phyloP scores from a whole-genome alignment of 208 protist genomes.

The Porcisia hertigi region DNA sequence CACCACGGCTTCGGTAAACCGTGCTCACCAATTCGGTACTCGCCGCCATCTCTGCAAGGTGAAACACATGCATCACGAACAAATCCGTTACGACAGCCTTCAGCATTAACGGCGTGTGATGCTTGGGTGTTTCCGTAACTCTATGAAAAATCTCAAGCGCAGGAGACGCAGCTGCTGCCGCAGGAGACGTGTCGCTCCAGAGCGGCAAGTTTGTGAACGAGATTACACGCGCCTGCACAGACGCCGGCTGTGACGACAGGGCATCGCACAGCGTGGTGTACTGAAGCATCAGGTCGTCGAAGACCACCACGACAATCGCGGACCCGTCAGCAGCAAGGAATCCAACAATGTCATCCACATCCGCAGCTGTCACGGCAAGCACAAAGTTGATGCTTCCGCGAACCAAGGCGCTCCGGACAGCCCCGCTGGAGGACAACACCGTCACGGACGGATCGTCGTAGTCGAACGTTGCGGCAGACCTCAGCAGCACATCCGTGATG shows the following conservation, averaged over 20 bases:
- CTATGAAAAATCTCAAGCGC: slow-evolving; percentile 29
- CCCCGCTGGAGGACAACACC: neutral
- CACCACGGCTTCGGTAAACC: neutral
- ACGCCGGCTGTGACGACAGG: slow-evolving; percentile 13
- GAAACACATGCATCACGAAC: neutral
- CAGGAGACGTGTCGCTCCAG: slow-evolving; percentile 34
- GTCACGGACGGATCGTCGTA: neutral
- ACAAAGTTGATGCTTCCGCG: neutral
- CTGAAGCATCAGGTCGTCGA: slow-evolving; percentile 37
- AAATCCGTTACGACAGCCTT: neutral
- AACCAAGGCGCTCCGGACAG: neutral
- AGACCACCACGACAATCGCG: slow-evolving; percentile 31
- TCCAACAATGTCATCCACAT: slow-evolving; percentile 8
- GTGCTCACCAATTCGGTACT: neutral
- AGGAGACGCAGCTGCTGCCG: slow-evolving; percentile 1
- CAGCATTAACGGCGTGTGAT: neutral
- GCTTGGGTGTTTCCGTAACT: neutral
- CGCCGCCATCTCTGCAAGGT: neutral
- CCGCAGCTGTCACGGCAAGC: slow-evolving; percentile 19
- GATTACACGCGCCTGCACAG: slow-evolving; percentile 32
- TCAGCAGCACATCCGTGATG: slow-evolving; percentile 6
- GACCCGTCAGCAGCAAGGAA: slow-evolving; percentile 20
- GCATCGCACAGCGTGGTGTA: slow-evolving; percentile 23
- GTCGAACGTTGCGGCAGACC: slow-evolving; percentile 15
- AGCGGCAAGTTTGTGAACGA: slow-evolving; percentile 47